These are phyloP conservation scores for Neurospora sp. DNA, from an alignment of 495 filamentous ascomycete genomes.

Conservation along the genomic window DNA sequence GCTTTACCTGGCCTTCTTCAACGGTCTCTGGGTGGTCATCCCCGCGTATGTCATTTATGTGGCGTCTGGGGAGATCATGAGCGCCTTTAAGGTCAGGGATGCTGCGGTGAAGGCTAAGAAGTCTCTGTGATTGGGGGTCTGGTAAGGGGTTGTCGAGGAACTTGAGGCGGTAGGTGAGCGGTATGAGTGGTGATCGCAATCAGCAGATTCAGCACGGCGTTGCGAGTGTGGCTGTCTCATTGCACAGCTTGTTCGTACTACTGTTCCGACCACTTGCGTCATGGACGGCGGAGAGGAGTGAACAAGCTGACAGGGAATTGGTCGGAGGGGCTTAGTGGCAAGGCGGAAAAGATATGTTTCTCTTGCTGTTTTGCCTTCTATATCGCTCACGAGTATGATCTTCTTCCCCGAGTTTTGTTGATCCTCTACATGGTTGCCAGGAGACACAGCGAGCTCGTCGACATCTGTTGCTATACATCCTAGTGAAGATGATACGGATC, in stretches of 20 bases:
- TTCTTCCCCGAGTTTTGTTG: neutral
- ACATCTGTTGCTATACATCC: neutral
- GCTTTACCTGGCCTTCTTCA: constrained; percentile 89
- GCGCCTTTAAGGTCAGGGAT: constrained; percentile 39
- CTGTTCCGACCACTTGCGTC: neutral
- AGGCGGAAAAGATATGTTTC: neutral
- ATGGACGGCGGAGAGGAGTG: neutral
- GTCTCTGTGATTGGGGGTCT: neutral
- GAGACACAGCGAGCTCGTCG: neutral
- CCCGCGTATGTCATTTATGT: constrained; percentile 69
- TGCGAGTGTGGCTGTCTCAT: neutral
- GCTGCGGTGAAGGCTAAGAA: constrained; percentile 19
- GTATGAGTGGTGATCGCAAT: neutral
- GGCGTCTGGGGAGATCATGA: constrained; percentile 47
- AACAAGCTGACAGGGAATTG: neutral
- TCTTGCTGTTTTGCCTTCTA: neutral
- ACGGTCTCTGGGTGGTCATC: constrained; percentile 76
- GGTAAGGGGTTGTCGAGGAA: neutral
- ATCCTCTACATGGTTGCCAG: neutral
- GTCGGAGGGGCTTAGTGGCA: neutral
- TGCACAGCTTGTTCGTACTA: neutral
- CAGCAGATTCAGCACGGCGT: neutral
- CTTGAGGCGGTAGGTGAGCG: neutral
- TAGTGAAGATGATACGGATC: neutral
- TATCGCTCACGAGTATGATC: neutral